These are phyloP conservation scores for Aspergillus nomiae DNA, from an alignment of 2,329 filamentous ascomycete species.

Conservation along the genomic window DNA sequence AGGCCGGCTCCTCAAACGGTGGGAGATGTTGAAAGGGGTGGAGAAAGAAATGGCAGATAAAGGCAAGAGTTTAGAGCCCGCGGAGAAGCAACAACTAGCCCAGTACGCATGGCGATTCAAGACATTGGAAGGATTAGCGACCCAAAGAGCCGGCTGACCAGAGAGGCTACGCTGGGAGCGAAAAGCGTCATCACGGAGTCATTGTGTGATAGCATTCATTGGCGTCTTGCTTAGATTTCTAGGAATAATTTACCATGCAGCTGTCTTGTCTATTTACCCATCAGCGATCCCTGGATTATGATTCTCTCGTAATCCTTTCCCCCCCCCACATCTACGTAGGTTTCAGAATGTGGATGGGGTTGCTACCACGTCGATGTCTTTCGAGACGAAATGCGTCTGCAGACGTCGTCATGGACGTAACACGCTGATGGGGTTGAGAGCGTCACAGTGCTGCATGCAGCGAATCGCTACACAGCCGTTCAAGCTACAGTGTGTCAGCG, in stretches of 20 bases:
- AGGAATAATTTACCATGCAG: neutral
- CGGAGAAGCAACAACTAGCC: constrained; percentile 34
- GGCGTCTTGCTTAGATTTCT: neutral
- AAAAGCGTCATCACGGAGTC: neutral
- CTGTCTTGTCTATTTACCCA: neutral
- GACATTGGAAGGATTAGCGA: constrained; percentile 33
- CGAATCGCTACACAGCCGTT: neutral
- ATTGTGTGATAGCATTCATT: neutral
- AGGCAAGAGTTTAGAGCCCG: constrained; percentile 31
- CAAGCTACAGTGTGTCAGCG: neutral
- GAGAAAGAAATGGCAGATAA: constrained; percentile 37
- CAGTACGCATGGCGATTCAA: constrained; percentile 41
- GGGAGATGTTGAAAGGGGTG: constrained; percentile 37
- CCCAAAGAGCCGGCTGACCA: constrained; percentile 1
- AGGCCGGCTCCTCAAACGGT: constrained; percentile 36
- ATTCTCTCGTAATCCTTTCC: neutral
- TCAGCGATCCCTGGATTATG: neutral
- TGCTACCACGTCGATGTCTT: neutral
- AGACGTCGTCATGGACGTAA: neutral
- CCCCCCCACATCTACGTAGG: neutral
- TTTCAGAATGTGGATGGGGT: neutral
- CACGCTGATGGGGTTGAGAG: neutral
- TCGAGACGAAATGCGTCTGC: neutral
- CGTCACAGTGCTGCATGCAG: neutral
- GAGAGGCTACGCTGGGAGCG: neutral